Percentiles rank a stretch among this genome's conserved stretches.
phyloP scores from a whole-genome alignment of 352 stramenopile species.

The Phytophthora rubi region DNA sequence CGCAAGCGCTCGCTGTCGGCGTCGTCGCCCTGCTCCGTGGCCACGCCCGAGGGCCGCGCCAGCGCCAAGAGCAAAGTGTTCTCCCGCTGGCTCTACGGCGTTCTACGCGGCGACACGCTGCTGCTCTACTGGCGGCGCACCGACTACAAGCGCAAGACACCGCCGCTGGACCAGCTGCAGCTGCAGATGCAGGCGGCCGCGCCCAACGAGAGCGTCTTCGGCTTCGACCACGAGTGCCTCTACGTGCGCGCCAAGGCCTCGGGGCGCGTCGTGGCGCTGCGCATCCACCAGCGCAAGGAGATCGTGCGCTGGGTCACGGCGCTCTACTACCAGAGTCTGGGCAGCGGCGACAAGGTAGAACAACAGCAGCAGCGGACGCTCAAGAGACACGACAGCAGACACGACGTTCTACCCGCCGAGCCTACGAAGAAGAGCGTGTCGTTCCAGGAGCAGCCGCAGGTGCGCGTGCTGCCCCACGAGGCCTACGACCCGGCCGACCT shows the following conservation, averaged over 20 bases:
- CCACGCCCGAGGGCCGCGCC: conserved; percentile 34
- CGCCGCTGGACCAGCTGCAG: conserved; percentile 48
- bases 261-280: conserved; percentile 49
- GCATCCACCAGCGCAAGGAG: conserved; percentile 68
- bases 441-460: conserved; percentile 58
- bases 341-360: conserved; percentile 7
- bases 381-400: conserved; percentile 19
- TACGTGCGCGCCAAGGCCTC: conserved; percentile 58
- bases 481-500: conserved; percentile 58
- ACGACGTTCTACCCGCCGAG: conserved; percentile 11
- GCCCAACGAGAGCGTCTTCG: conserved; percentile 61
- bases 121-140: conserved; percentile 60
- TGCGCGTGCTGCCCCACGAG: conserved; percentile 51
- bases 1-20: conserved; percentile 34
- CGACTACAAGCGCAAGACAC: conserved; percentile 63
- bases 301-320: conserved; percentile 70
- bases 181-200: conserved; percentile 49
- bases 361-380: not conserved
- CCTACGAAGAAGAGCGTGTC: conserved; percentile 54
- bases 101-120: conserved; percentile 49
- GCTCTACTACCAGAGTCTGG: conserved; percentile 67
- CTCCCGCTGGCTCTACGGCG: conserved; percentile 66
- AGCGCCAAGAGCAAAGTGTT: conserved; percentile 47
- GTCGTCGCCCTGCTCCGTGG: conserved; percentile 31
- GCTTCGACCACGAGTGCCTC: conserved; percentile 66